phyloP scores from a whole-genome alignment of 2,329 filamentous ascomycete genomes.

The Ramichloridium luteum region DNA sequence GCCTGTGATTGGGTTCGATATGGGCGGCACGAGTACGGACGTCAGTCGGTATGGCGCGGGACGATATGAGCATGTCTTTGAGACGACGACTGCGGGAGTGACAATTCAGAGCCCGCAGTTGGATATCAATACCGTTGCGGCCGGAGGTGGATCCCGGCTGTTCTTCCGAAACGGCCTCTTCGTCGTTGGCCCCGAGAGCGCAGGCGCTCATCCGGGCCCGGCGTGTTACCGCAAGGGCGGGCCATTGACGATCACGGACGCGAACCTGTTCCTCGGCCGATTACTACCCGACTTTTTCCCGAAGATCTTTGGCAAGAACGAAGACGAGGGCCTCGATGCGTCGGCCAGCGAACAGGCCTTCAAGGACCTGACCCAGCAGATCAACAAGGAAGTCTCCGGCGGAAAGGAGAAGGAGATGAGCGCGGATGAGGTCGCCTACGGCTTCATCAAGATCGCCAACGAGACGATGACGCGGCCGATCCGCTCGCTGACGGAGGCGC shows the following conservation, averaged over 20 bases:
- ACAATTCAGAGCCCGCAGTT: conserved; percentile 86
- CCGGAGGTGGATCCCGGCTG: conserved; percentile 71
- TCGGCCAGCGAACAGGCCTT: conserved; percentile 65
- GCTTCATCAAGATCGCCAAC: conserved; percentile 81
- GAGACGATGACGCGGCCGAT: conserved; percentile 88
- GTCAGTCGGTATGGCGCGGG: conserved; percentile 71
- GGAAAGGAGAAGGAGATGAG: conserved; percentile 51
- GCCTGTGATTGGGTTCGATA: conserved; percentile 88
- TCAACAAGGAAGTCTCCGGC: conserved; percentile 63
- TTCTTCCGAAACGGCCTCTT: conserved; percentile 87
- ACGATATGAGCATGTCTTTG: conserved; percentile 84
- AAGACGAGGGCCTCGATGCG: conserved; percentile 66
- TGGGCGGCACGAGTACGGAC: conserved; percentile 89
- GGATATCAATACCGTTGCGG: conserved; percentile 90
- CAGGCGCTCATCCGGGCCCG: conserved; percentile 77
- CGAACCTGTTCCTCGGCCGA: conserved; percentile 73
- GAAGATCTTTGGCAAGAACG: conserved; percentile 85
- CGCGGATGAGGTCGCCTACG: conserved; percentile 74
- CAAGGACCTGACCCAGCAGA: conserved; percentile 60
- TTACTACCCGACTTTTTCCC: conserved; percentile 86
- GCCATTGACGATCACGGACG: conserved; percentile 84
- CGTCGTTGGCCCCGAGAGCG: conserved; percentile 79
- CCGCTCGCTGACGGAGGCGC: conserved; percentile 78
- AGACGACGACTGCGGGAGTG: conserved; percentile 87
- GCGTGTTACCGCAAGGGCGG: conserved; percentile 86